Conservation (phyloP, 768 basidiomycete genomes). For the Porpolomopsis calyptriformis region DNA sequence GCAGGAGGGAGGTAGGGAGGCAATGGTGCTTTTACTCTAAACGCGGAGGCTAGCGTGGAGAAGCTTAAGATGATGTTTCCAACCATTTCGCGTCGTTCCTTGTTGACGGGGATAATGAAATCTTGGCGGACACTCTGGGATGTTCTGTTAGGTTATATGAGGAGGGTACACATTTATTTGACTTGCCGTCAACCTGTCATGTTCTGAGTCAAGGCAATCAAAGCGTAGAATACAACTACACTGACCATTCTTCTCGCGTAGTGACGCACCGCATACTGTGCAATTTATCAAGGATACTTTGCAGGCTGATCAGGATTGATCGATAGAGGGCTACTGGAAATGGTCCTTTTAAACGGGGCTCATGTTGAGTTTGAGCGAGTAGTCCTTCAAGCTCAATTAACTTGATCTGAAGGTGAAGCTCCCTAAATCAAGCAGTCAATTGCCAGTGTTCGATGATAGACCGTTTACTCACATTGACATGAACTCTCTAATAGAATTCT, state of each 20-base stretch:
- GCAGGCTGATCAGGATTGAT: constrained; percentile 68
- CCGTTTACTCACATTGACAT: constrained; percentile 71
- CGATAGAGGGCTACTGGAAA: constrained; percentile 85
- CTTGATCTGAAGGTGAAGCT: constrained; percentile 87
- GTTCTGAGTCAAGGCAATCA: constrained; percentile 5
- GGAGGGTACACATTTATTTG: too few species aligned
- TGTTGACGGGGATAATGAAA: constrained; percentile 86
- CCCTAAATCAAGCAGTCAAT: constrained; percentile 40
- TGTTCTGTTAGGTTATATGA: neutral
- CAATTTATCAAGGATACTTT: constrained; percentile 77
- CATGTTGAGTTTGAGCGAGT: constrained; percentile 83
- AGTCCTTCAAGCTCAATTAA: constrained; percentile 77
- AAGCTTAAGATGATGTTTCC: constrained; percentile 91
- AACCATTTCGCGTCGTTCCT: constrained; percentile 84
- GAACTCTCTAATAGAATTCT: constrained; percentile 68
- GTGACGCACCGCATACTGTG: constrained; percentile 98
- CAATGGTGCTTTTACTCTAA: constrained; percentile 82
- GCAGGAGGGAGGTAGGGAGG: constrained; percentile 94
- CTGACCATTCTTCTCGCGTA: constrained; percentile 86
- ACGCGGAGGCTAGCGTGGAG: constrained; percentile 67
- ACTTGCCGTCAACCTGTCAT: constrained; percentile 60
- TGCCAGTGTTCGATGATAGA: neutral
- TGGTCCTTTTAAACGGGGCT: constrained; percentile 91
- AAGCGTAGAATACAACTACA: constrained; percentile 10
- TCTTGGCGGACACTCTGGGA: constrained; percentile 67